phyloP scores from a whole-genome alignment of 2,329 filamentous ascomycete species.

The Xylariaceae sp. region DNA sequence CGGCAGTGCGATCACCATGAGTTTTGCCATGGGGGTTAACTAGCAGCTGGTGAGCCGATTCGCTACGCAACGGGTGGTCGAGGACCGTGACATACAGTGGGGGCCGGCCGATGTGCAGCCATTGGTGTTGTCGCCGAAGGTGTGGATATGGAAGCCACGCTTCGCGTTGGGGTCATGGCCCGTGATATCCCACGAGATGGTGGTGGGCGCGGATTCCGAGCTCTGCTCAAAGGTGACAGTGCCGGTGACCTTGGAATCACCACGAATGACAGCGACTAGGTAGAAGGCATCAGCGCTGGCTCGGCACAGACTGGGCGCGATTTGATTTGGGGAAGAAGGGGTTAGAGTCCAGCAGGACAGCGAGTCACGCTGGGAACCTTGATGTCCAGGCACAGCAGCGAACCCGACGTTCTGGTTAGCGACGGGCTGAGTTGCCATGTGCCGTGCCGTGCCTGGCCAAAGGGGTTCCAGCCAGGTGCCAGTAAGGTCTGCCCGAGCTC shows the following conservation, averaged over 20 bases:
- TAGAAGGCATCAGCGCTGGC: slow-evolving; percentile 24
- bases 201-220: slow-evolving; percentile 76
- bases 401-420: slow-evolving; percentile 10
- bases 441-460: slow-evolving; percentile 20
- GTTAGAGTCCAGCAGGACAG: slow-evolving; percentile 22
- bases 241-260: slow-evolving; percentile 92
- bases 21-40: slow-evolving; percentile 94
- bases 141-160: slow-evolving; percentile 98
- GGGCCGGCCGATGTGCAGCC: slow-evolving; percentile 97
- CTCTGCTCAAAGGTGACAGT: slow-evolving; percentile 94
- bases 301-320: slow-evolving; percentile 22
- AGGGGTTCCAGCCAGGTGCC: slow-evolving; percentile 31
- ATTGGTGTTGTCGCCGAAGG: slow-evolving; percentile 99
- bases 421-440: slow-evolving; percentile 15
- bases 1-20: slow-evolving; percentile 82
- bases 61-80: neutral
- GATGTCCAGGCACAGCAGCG: slow-evolving; percentile 13
- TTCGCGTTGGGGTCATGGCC: slow-evolving; percentile 92
- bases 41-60: slow-evolving; percentile 37
- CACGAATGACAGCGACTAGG: slow-evolving; percentile 90
- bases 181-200: slow-evolving; percentile 84
- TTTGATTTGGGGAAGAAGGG: slow-evolving; percentile 1
- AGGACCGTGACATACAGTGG: slow-evolving; percentile 67
- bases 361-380: slow-evolving; percentile 15
- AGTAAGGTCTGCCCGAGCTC: slow-evolving; percentile 22